Conservation (phyloP, 2,329 filamentous ascomycete species). For the Aspergillus caelatus region DNA sequence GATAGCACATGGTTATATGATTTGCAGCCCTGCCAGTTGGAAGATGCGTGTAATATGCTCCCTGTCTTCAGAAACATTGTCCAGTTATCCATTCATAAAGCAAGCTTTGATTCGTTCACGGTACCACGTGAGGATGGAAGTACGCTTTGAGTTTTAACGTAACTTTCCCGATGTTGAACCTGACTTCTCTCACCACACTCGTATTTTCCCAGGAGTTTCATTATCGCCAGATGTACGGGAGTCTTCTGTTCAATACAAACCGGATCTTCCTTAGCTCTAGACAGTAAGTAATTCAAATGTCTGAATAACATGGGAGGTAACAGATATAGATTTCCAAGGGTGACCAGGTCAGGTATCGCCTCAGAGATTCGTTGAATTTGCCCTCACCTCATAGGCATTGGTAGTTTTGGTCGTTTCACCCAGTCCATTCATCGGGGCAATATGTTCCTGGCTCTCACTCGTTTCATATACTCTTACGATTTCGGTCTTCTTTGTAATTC, state of each 20-base stretch:
- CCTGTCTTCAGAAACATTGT: too few species aligned
- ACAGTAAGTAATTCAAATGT: neutral
- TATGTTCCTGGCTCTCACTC: conserved; percentile 7
- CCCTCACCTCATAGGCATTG: neutral
- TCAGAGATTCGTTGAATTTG: neutral
- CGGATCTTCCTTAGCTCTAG: neutral
- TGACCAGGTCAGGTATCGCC: neutral
- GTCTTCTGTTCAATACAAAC: neutral
- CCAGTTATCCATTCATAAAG: too few species aligned
- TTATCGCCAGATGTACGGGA: too few species aligned
- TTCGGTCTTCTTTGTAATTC: conserved; percentile 10
- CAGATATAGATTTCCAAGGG: too few species aligned
- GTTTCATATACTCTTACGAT: conserved; percentile 4
- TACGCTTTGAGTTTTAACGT: neutral
- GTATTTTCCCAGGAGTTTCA: too few species aligned
- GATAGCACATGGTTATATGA: neutral
- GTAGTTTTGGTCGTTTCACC: neutral
- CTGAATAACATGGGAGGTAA: neutral
- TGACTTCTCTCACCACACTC: too few species aligned
- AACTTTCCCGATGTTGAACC: neutral
- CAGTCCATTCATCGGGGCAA: neutral
- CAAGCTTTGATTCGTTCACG: too few species aligned
- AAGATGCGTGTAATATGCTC: neutral
- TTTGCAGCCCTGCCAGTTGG: neutral
- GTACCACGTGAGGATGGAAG: too few species aligned